Percentiles rank a stretch among this genome's conserved stretches.
These are phyloP conservation scores for Paulownia fortunei DNA, from an alignment of 257 asterid species.

Conservation along the genomic window DNA sequence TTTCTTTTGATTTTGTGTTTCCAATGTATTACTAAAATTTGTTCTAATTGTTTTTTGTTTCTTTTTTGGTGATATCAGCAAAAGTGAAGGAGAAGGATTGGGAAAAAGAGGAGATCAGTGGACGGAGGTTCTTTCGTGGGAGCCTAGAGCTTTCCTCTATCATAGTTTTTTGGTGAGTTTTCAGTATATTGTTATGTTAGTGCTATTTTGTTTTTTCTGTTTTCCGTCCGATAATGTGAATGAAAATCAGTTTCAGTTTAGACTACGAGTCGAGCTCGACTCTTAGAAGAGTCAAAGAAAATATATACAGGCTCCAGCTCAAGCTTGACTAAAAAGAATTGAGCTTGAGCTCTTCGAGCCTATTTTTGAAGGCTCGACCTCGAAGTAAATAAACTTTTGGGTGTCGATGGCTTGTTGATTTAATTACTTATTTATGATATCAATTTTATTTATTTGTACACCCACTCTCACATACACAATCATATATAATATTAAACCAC, in stretches of 20 bases:
- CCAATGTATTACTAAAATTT: background rate
- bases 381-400: too few species aligned
- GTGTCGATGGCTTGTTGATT: too few species aligned
- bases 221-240: background rate
- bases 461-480: too few species aligned
- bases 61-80: conserved; percentile 28
- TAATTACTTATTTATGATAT: too few species aligned
- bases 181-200: background rate
- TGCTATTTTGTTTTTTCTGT: background rate
- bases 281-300: too few species aligned
- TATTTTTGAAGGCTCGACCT: too few species aligned
- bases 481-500: too few species aligned
- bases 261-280: too few species aligned
- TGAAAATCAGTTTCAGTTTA: background rate
- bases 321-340: too few species aligned
- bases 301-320: too few species aligned
- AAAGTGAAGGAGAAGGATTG: conserved; percentile 49
- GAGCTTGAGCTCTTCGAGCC: too few species aligned
- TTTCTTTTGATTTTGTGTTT: background rate
- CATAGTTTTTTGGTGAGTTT: conserved; percentile 78
- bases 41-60: background rate
- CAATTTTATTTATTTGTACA: too few species aligned
- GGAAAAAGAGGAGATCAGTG: conserved; percentile 70
- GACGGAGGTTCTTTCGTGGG: conserved; percentile 79
- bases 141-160: conserved; percentile 76